Evolutionary conservation across 352 stramenopile genomes (phyloP), one percentile per base, ranked within the genome.

Genomic region (Globisporangium cystogenes): DNA sequence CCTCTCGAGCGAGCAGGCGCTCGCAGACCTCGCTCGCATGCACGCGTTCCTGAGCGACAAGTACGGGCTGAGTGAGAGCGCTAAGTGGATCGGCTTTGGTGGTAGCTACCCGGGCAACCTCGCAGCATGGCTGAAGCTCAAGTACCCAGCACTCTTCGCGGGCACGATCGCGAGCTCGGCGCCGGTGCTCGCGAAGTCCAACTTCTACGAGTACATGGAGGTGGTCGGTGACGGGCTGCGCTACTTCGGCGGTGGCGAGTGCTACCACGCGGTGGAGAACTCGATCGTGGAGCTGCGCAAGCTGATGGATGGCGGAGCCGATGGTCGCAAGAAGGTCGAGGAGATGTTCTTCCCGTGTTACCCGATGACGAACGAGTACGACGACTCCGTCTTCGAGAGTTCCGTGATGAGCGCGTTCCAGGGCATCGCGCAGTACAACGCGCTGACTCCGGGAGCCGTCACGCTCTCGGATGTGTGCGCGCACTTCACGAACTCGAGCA

Each of bases 61-160:
- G 56, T 90, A 92, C 54, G 72, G 80, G 1, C 59, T 96, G 2
- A 63, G 65, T 14, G 57, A 69, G 36, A 14, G 33, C 33, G 39
- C 64, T 45, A 87, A 91, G 61, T 98, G 90, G 93, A 77, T 98
- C 33, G 91, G 86, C 3, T 98, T 97, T 73, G 95, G 95, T n/a
- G 96, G 93, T 0, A 96, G 76, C 53, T 99, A 99, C 72, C 93
- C 95, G 6, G 96, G 96, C 10, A 97, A 97, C 70, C 66, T 99
- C 26, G 85, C 92, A 0, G 90, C 87, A 14, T 98, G 90, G 87
- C 76, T 95, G 24, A 94, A 96, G 49, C 64, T 98, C 51, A 96
- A 98, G 62, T 97, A 94, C 68, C 92, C 94, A 7, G 73, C 93
- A 55, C 67, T 98, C 20, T 96, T 98, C 65, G 69, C 73, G 29